Conservation (phyloP, 2,329 filamentous ascomycete genomes). For the Myriosclerotinia scirpicola region DNA sequence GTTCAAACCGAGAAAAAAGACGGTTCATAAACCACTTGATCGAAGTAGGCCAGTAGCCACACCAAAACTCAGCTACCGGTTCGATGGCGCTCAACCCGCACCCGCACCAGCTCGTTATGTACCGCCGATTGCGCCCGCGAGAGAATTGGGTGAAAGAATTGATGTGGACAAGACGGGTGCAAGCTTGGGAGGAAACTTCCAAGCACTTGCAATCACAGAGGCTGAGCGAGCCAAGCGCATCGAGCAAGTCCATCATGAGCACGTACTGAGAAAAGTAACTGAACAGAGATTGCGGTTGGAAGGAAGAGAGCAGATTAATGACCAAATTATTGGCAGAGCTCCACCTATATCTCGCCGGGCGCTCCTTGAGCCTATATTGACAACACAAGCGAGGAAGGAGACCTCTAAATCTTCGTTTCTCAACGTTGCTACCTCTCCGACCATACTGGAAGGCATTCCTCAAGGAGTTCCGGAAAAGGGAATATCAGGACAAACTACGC, state of each 20-base stretch:
- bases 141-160: neutral
- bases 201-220: neutral
- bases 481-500: neutral
- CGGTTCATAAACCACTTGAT: neutral
- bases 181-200: neutral
- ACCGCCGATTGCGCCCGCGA: conserved; percentile 2
- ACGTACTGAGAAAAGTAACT: conserved; percentile 3
- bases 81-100: neutral
- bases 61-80: neutral
- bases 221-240: neutral
- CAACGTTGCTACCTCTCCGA: neutral
- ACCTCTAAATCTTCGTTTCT: neutral
- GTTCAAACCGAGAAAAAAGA: neutral
- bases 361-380: neutral
- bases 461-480: neutral
- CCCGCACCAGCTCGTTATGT: neutral
- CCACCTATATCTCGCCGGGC: conserved; percentile 7
- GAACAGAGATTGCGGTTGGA: neutral
- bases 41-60: neutral
- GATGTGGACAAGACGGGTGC: neutral
- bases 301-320: conserved; percentile 8
- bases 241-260: neutral
- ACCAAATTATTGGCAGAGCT: conserved; percentile 16
- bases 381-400: too few species aligned
- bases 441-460: too few species aligned